These are phyloP conservation scores for Akebia trifoliata DNA, from an alignment of 164 flowering plant species.

Conservation along the genomic window DNA sequence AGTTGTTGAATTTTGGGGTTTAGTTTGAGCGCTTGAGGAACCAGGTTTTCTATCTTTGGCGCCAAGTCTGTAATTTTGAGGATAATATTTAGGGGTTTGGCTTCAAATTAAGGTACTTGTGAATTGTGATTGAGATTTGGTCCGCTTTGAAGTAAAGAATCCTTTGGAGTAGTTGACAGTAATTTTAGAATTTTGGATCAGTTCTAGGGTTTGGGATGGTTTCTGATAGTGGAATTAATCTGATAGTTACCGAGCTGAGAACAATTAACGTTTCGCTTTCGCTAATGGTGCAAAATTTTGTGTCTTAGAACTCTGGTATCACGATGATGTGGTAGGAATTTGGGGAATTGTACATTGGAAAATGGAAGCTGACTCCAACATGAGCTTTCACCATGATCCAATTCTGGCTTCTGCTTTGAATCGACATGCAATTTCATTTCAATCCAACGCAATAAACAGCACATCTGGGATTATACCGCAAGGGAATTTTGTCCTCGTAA, in stretches of 20 bases:
- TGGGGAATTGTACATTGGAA: background rate
- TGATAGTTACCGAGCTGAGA: background rate
- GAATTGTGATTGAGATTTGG: too few species aligned
- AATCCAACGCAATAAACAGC: conserved; percentile 41
- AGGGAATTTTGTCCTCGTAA: conserved; percentile 32
- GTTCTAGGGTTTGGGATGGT: background rate
- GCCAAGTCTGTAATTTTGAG: background rate
- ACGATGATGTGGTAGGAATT: conserved; percentile 8
- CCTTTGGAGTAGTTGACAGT: background rate
- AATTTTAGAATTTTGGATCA: background rate
- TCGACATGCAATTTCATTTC: conserved; percentile 49
- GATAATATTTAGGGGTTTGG: conserved; percentile 2
- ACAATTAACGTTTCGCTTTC: background rate
- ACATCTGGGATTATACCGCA: conserved; percentile 37
- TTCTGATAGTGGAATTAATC: background rate
- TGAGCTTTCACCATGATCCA: conserved; percentile 40
- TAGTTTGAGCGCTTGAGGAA: background rate
- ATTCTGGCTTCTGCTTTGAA: conserved; percentile 34
- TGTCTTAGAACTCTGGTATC: background rate
- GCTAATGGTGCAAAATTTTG: background rate
- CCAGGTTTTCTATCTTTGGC: background rate
- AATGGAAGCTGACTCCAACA: conserved; percentile 60
- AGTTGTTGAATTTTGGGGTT: conserved; percentile 6
- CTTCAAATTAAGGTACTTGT: background rate
- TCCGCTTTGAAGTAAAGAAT: too few species aligned